Conservation (phyloP, 306 rosid species). For the Casuarina equisetifolia region DNA sequence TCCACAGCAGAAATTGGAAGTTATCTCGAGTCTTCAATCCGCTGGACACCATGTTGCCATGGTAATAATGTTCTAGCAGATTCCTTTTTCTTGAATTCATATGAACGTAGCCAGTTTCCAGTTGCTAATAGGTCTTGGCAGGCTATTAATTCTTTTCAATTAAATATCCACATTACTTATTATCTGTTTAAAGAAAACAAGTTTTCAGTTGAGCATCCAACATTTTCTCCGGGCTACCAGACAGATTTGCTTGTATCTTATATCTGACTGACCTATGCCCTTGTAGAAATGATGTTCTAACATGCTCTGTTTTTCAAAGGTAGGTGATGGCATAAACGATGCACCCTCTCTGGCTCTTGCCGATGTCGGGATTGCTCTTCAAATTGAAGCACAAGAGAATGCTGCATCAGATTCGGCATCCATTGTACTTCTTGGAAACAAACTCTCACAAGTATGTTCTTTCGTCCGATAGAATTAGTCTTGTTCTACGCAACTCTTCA, state of each 20-base stretch:
- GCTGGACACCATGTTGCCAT: conserved; percentile 90
- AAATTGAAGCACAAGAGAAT: conserved; percentile 82
- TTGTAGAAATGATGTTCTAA: conserved; percentile 22
- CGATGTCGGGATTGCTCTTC: conserved; percentile 94
- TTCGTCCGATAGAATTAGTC: conserved; percentile 25
- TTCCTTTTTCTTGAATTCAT: conserved; percentile 1
- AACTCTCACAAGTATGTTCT: conserved; percentile 73
- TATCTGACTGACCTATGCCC: conserved; percentile 1
- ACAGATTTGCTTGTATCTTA: conserved; percentile 7
- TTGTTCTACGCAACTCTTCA: conserved; percentile 13
- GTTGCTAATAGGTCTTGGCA: conserved; percentile 18
- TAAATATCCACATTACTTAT: not conserved
- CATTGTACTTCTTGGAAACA: conserved; percentile 89
- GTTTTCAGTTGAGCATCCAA: conserved; percentile 2
- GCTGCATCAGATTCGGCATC: conserved; percentile 99
- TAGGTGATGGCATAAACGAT: conserved; percentile 97
- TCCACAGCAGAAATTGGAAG: conserved; percentile 76
- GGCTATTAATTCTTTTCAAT: conserved; percentile 8
- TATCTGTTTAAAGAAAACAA: not conserved
- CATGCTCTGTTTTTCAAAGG: conserved; percentile 44
- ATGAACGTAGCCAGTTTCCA: conserved; percentile 14
- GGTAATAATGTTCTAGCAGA: conserved; percentile 50
- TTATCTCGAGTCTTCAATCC: conserved; percentile 75
- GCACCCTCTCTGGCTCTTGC: conserved; percentile 97
- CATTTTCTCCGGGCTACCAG: not conserved